Conservation (phyloP, 192 early-diverging fungal species). For the Podila clonocystis region DNA sequence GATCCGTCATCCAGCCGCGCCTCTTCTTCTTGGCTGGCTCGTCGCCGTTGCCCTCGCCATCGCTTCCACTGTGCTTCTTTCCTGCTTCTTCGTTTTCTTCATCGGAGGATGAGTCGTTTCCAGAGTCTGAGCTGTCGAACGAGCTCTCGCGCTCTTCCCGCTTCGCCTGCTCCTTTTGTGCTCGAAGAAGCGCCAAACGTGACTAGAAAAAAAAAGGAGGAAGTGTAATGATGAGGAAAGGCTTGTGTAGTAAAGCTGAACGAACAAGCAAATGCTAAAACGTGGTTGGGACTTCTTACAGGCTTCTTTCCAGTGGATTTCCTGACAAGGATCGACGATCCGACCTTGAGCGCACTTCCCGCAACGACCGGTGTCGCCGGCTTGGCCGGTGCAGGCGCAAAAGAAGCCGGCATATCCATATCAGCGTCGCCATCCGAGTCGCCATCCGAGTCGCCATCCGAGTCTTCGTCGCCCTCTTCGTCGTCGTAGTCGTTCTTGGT, state of each 20-base stretch:
- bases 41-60: conserved; percentile 32
- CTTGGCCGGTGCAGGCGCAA: conserved; percentile 2
- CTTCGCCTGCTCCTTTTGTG: conserved; percentile 63
- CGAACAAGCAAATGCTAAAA: not conserved
- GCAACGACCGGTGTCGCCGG: conserved; percentile 24
- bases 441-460: not conserved
- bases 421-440: conserved; percentile 29
- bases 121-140: conserved; percentile 81
- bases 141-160: conserved; percentile 67
- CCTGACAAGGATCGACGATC: conserved; percentile 48
- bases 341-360: conserved; percentile 64
- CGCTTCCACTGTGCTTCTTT: conserved; percentile 59
- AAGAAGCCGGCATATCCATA: not conserved
- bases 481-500: conserved; percentile 61
- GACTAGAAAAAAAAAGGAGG: conserved; percentile 20
- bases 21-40: conserved; percentile 50
- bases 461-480: conserved; percentile 22
- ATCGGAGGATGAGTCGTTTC: conserved; percentile 57
- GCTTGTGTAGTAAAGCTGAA: not conserved
- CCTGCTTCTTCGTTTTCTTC: conserved; percentile 58
- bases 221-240: too few relatives aligned
- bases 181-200: conserved; percentile 34
- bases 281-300: conserved; percentile 23
- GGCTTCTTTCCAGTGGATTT: conserved; percentile 63
- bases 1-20: conserved; percentile 50